Percentiles rank a stretch among this genome's conserved stretches.
Evolutionary conservation across 106 monocot species (phyloP).

Genomic region (Alisma plantagoaquatica): DNA sequence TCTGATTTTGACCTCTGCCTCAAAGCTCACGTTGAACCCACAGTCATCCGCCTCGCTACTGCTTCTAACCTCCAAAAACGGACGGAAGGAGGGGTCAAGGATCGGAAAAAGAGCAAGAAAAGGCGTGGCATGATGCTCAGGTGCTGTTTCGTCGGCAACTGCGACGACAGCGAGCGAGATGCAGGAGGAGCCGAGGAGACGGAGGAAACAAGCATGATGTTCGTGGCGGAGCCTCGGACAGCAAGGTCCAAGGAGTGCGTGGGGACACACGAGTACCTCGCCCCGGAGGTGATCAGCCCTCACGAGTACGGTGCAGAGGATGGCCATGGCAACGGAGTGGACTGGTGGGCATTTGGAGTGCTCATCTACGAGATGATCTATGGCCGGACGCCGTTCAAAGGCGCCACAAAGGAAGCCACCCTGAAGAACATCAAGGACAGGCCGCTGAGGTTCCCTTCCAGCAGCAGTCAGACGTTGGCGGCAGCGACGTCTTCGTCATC

Average conservation of each 20-base stretch:
- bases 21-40: conserved; percentile 37
- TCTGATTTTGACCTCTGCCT: conserved; percentile 93
- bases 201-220: conserved; percentile 17
- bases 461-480: too few species aligned
- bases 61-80: too few species aligned
- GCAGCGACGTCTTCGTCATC: too few species aligned
- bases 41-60: conserved; percentile 10
- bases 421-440: conserved; percentile 48
- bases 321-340: conserved; percentile 69
- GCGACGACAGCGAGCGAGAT: neutral
- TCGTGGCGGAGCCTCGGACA: conserved; percentile 55
- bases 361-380: conserved; percentile 83
- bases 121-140: neutral
- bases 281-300: conserved; percentile 53
- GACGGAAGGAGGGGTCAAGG: too few species aligned
- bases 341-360: conserved; percentile 97
- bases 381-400: conserved; percentile 79
- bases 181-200: conserved; percentile 9
- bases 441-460: conserved; percentile 46
- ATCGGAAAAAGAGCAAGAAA: neutral
- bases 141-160: neutral
- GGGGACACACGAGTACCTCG: conserved; percentile 87
- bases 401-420: conserved; percentile 55
- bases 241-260: conserved; percentile 64
- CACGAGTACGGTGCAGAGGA: too few species aligned